These are phyloP conservation scores for Aquilaria agallochum DNA, from an alignment of 441 rosid species.

Conservation along the genomic window DNA sequence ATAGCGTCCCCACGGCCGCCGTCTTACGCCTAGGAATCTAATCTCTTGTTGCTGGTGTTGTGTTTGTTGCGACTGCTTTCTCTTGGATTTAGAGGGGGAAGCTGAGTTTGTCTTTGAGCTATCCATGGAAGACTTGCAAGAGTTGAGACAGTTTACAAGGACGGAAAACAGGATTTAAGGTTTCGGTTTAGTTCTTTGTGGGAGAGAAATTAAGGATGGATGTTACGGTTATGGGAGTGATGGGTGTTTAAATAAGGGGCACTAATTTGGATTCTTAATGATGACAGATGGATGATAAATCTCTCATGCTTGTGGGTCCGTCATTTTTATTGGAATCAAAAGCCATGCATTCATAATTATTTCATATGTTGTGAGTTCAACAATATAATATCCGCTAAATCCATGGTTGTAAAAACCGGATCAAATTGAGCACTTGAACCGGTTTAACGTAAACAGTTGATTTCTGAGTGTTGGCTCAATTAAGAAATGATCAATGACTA, in stretches of 20 bases:
- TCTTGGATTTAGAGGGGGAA: conserved; percentile 50
- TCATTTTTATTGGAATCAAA: neutral
- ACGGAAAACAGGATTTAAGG: neutral
- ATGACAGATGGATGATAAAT: conserved; percentile 6
- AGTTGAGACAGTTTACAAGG: neutral
- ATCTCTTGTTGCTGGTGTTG: conserved; percentile 28
- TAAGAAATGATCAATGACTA: too few relatives aligned
- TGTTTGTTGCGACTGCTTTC: conserved; percentile 31
- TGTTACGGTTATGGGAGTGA: conserved; percentile 13
- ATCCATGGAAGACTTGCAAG: conserved; percentile 23
- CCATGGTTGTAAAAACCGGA: too few relatives aligned
- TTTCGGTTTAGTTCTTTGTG: conserved; percentile 1
- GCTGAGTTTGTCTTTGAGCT: conserved; percentile 25
- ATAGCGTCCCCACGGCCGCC: conserved; percentile 76
- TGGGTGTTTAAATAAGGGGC: conserved; percentile 23
- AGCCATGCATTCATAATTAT: too few relatives aligned
- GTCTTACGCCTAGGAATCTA: conserved; percentile 73
- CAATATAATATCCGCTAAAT: too few relatives aligned
- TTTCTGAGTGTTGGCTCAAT: too few relatives aligned
- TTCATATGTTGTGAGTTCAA: too few relatives aligned
- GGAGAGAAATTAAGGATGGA: conserved; percentile 1
- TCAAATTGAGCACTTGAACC: too few relatives aligned
- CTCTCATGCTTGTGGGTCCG: conserved; percentile 12
- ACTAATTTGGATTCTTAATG: neutral
- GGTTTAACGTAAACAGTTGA: too few relatives aligned